These are phyloP conservation scores for Lactarius quietus DNA, from an alignment of 768 basidiomycete genomes.

Conservation along the genomic window DNA sequence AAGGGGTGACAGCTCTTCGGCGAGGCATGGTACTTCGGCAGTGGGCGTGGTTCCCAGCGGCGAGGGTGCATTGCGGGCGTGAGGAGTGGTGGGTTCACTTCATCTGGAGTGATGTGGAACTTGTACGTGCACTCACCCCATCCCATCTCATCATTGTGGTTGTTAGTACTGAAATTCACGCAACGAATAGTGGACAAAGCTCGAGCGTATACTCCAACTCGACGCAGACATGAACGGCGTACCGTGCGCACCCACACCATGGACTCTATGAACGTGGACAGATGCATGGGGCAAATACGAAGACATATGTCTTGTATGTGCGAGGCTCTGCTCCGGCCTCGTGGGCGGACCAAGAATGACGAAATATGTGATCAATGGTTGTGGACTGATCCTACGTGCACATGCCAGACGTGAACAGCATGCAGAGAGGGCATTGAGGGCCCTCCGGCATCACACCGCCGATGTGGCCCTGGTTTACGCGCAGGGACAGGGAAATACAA, in stretches of 20 bases:
- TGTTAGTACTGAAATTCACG: too few relatives aligned
- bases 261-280: constrained; percentile 42
- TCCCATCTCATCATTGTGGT: too few relatives aligned
- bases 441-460: constrained; percentile 30
- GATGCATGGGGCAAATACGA: constrained; percentile 83
- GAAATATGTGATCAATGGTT: background rate
- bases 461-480: too few relatives aligned
- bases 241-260: background rate
- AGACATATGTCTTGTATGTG: constrained; percentile 79
- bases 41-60: too few relatives aligned
- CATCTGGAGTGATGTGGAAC: constrained; percentile 79
- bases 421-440: constrained; percentile 65
- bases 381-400: background rate
- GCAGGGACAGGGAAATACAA: constrained; percentile 13
- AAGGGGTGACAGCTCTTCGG: too few relatives aligned
- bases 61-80: too few relatives aligned
- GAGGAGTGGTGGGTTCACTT: constrained; percentile 65
- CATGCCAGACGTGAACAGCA: background rate
- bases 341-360: constrained; percentile 52
- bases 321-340: constrained; percentile 74
- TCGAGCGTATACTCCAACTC: constrained; percentile 63
- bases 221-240: constrained; percentile 35
- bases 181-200: constrained; percentile 64
- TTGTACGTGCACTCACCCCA: constrained; percentile 44
- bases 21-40: too few relatives aligned